Percentiles rank a stretch among this genome's conserved stretches.
Evolutionary conservation across 164 flowering plant species (phyloP).

Genomic region (Tinospora cordifolia): DNA sequence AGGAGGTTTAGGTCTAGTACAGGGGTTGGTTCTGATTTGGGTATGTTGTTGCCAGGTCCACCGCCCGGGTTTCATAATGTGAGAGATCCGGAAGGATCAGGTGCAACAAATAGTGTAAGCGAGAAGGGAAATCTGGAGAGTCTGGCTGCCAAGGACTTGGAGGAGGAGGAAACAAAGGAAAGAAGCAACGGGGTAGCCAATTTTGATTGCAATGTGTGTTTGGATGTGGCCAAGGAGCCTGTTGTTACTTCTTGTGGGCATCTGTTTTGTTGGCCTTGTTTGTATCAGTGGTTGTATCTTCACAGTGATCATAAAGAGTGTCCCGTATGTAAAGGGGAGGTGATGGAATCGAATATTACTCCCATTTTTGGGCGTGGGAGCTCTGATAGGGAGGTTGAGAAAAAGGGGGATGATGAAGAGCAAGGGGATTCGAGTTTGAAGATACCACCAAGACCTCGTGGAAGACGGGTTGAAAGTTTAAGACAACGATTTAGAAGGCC

Average conservation of each 20-base stretch:
- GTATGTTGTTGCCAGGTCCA: slow-evolving; percentile 4
- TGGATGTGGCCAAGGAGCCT: slow-evolving; percentile 33
- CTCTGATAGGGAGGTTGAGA: slow-evolving; percentile 13
- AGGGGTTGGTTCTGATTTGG: slow-evolving; percentile 12
- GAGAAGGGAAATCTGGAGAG: slow-evolving; percentile 13
- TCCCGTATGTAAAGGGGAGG: slow-evolving; percentile 35
- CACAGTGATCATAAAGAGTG: slow-evolving; percentile 29
- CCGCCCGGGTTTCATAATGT: slow-evolving; percentile 5
- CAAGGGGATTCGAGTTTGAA: slow-evolving; percentile 23
- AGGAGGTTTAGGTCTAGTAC: slow-evolving; percentile 20
- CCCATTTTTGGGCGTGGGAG: slow-evolving; percentile 34
- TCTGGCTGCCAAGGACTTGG: slow-evolving; percentile 5
- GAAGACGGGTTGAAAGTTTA: slow-evolving; percentile 22
- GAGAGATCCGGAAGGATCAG: slow-evolving; percentile 13
- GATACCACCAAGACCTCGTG: slow-evolving; percentile 33
- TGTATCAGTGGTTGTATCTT: slow-evolving; percentile 31
- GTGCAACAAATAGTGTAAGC: slow-evolving; percentile 10
- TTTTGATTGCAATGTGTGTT: slow-evolving; percentile 34
- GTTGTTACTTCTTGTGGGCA: slow-evolving; percentile 37
- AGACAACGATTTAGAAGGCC: slow-evolving; percentile 21
- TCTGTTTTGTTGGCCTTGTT: slow-evolving; percentile 35
- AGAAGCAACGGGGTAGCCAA: slow-evolving; percentile 13
- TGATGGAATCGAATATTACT: slow-evolving; percentile 22
- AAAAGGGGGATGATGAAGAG: slow-evolving; percentile 15
- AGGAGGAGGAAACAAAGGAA: slow-evolving; percentile 19